Percentiles rank a stretch among this genome's conserved stretches.
phyloP scores from a whole-genome alignment of 1,139 yeast genomes.

The Hyphopichia burtonii region DNA sequence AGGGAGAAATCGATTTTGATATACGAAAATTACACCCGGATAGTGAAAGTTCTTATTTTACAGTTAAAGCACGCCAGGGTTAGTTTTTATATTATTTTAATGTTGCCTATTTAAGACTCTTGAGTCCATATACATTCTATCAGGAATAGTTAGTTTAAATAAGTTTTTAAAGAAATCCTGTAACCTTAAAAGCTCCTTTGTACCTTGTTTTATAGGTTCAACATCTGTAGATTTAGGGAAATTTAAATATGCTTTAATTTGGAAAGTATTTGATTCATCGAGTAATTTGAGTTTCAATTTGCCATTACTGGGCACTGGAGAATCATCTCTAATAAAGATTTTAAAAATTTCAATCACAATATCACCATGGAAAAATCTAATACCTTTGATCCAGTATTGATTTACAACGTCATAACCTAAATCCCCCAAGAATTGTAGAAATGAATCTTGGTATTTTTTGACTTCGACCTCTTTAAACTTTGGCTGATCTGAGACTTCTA shows the following conservation, averaged over 20 bases:
- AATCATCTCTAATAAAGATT: slow-evolving; percentile 44
- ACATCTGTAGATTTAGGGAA: slow-evolving; percentile 74
- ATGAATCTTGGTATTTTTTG: slow-evolving; percentile 31
- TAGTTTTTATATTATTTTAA: background rate
- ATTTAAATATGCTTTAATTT: slow-evolving; percentile 67
- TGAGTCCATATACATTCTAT: slow-evolving; percentile 77
- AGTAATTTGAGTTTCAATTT: slow-evolving; percentile 42
- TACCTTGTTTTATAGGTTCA: slow-evolving; percentile 66
- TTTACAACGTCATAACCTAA: slow-evolving; percentile 70
- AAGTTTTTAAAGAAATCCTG: slow-evolving; percentile 68
- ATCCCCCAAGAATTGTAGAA: slow-evolving; percentile 53
- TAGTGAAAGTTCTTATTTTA: slow-evolving; percentile 9
- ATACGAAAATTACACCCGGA: slow-evolving; percentile 5
- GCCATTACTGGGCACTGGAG: slow-evolving; percentile 8
- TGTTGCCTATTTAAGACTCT: slow-evolving; percentile 33
- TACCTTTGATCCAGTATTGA: slow-evolving; percentile 68
- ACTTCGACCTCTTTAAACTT: slow-evolving; percentile 3
- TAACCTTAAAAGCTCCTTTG: slow-evolving; percentile 57
- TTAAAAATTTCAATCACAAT: slow-evolving; percentile 61
- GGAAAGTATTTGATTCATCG: slow-evolving; percentile 57
- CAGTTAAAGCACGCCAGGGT: slow-evolving; percentile 5
- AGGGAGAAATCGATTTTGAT: slow-evolving; percentile 27
- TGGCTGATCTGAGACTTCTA: background rate
- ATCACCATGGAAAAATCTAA: slow-evolving; percentile 63
- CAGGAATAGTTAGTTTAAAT: slow-evolving; percentile 70